Base-by-base conservation (phyloP, 2,329 filamentous ascomycete species). In the Trichoderma atroviride region DNA sequence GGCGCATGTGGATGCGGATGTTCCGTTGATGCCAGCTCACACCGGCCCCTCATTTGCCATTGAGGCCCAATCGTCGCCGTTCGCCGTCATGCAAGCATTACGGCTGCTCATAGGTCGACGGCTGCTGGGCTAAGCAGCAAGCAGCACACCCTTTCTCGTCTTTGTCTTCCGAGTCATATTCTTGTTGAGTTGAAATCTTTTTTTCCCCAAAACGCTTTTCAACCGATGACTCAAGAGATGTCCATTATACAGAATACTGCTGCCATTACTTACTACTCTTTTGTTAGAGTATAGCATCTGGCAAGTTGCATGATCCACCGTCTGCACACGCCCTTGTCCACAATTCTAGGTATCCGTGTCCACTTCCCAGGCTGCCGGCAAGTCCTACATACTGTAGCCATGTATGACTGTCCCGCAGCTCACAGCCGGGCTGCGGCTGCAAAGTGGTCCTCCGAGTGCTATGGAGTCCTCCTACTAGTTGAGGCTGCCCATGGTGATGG, bases 41-140 rank as follows among this genome's bases (percentile, higher is more conserved):
- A 27, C 52, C 52, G n/a, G 56, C 40, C 37, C 56, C 64, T 53
- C n/a, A 43, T 31, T 43, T 43, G 40, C 16, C 47, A 40, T 70
- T 69, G 69, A 69, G 47, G 69, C 69, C 69, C 65, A 70, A 70
- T 69, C 59, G 65, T 70, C 65, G 55, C 58, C 65, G 53, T 19
- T 43, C 22, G 58, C 55, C 57, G 69, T 60, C 65, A 70, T 70
- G 69, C 69, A 70, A 22, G 59, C 65, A 52, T 40, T 43, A 47
- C 27, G 55, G 37, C 50, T 56, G 27, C n/a, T 52, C 40, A 58
- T 65, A 59, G 58, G 53, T 35, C 53, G 29, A 59, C 67, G 63
- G 43, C 37, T 59, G 52, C 52, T 60, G 31, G 47, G 33, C 27
- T 52, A 24, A 58, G 63, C 50, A 27, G 40, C 31, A 29, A 40